Evolutionary conservation across 768 basidiomycete genomes (phyloP), one percentile per base, ranked within the genome.

Genomic region (Pleurotus citrinopileatus): DNA sequence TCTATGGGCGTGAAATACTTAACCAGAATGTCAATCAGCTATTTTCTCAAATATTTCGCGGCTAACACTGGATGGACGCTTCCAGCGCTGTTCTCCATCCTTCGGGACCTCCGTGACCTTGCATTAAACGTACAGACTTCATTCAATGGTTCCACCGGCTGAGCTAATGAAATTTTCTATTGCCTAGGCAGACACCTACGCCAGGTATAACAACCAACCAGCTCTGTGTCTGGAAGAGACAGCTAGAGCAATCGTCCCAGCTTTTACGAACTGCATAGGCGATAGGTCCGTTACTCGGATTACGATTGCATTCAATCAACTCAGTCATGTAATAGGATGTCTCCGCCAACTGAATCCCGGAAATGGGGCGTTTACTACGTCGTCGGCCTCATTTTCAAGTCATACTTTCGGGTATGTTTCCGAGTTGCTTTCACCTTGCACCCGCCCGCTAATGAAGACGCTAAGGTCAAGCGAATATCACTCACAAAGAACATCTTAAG

Each of bases 331-430:
- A 25, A 15, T 40, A 87, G 89, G 58, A 80, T 74, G 32, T 88
- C 88, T n/a, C 81, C 86, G 15, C 70, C 83, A 45, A 76, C 82
- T 25, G 80, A 90, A 68, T 87, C 89, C 34, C 74, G 93, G 61
- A 91, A 91, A 73, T 89, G 94, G 93, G 86, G 94, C 0, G 81
- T 94, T 1, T 98, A 98, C 71, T 91, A 94, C 62, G 83, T 97
- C 12, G 94, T 95, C 0, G 89, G 88, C 13, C 74, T 96, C 46
- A 86, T 94, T 53, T 73, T 99, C 68, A 98, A 98, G 68, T 89
- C 85, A 44, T 98, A 98, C 72, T 98, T 98, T 78, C 85, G 87
- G 61, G 95, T 84, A 69, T 67, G 87, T 76, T 38, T 52, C 22
- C 26, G 28, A 22, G n/a, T n/a, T 52, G 52, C 32, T 52, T 48